A percentile compares a stretch with the other conserved stretches of the same genome.
phyloP scores from a whole-genome alignment of 371 early-diverging fungal genomes.

The Syncephalastrum sp. region DNA sequence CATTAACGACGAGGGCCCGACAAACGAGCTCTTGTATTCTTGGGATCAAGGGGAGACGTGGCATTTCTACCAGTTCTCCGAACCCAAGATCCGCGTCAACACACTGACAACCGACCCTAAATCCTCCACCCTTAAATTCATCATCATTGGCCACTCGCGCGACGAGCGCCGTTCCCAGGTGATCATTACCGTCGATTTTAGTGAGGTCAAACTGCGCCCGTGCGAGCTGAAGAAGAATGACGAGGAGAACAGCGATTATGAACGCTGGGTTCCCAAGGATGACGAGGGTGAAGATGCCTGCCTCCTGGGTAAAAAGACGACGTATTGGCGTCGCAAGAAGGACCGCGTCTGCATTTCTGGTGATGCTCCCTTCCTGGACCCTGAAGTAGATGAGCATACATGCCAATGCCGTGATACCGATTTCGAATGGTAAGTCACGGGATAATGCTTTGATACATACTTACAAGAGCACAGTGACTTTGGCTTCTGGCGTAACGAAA shows the following conservation, averaged over 20 bases:
- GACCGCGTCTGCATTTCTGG: conserved; percentile 72
- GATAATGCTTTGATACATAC: neutral
- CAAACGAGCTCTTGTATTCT: conserved; percentile 66
- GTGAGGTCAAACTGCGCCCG: conserved; percentile 24
- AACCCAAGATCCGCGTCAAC: conserved; percentile 43
- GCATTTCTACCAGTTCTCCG: conserved; percentile 50
- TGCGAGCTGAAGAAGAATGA: conserved; percentile 59
- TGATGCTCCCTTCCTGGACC: conserved; percentile 56
- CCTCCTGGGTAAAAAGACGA: conserved; percentile 45
- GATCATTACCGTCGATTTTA: conserved; percentile 47
- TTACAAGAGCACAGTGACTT: conserved; percentile 45
- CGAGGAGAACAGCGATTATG: conserved; percentile 69
- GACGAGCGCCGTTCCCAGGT: conserved; percentile 25
- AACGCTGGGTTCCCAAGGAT: conserved; percentile 71
- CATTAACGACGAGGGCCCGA: conserved; percentile 69
- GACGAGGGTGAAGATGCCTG: conserved; percentile 51
- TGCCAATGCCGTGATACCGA: conserved; percentile 76
- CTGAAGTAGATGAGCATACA: conserved; percentile 40
- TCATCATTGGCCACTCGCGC: conserved; percentile 49
- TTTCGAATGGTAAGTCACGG: conserved; percentile 65
- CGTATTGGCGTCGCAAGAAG: conserved; percentile 80
- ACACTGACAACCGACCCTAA: conserved; percentile 62
- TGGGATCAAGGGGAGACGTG: conserved; percentile 72
- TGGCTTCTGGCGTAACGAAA: conserved; percentile 71
- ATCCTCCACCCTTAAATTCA: conserved; percentile 55